Percentiles rank a stretch among this genome's conserved stretches.
phyloP scores from a whole-genome alignment of 1,139 yeast genomes.

The Yamadazyma siamensis region DNA sequence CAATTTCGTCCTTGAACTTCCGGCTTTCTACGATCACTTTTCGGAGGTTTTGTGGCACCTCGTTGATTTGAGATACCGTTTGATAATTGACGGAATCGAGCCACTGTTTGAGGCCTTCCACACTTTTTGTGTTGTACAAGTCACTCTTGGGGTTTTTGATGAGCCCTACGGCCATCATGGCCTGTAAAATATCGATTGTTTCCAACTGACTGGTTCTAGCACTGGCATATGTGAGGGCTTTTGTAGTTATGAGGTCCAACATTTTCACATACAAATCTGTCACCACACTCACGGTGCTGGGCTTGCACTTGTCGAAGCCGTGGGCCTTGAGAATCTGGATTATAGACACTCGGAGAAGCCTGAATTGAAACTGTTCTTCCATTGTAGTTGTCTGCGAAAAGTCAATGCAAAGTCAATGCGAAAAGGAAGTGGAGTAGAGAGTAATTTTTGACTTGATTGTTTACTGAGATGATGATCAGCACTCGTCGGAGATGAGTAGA shows the following conservation, averaged over 20 bases:
- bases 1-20: conserved; percentile 25
- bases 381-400: no score
- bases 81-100: conserved; percentile 26
- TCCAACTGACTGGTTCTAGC: conserved; percentile 22
- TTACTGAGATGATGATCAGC: no score
- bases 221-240: conserved; percentile 28
- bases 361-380: conserved; percentile 49
- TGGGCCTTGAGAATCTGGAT: conserved; percentile 65
- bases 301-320: conserved; percentile 71
- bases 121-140: conserved; percentile 35
- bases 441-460: no score
- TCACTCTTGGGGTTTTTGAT: conserved; percentile 19
- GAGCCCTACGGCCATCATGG: conserved; percentile 53
- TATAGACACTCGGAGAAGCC: conserved; percentile 59
- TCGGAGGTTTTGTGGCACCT: conserved; percentile 30
- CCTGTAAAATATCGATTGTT: conserved; percentile 59
- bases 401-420: no score
- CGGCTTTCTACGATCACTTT: conserved; percentile 39
- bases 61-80: conserved; percentile 25
- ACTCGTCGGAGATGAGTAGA: no score
- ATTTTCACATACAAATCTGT: conserved; percentile 63
- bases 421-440: no score
- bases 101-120: conserved; percentile 40
- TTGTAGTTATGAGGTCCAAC: conserved; percentile 43
- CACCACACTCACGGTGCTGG: conserved; percentile 56